Base-by-base conservation (phyloP, 176 grass and related monocot species). In the Oryza punctata region DNA sequence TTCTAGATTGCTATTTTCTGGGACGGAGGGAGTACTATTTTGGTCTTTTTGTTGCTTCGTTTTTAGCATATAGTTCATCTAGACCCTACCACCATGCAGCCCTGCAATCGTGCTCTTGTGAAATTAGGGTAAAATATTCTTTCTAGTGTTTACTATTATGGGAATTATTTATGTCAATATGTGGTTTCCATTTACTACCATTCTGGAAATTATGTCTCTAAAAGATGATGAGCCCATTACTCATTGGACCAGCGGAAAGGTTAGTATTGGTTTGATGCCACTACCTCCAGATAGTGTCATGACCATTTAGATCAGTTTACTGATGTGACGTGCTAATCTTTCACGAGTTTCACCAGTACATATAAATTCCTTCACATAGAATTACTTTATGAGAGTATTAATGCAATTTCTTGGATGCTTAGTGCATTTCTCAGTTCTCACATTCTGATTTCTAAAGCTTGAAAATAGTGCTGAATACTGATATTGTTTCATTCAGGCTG, bases 401-500 rank as follows among this genome's bases (percentile, higher is more conserved):
- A 13, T 21, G 70, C 27, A 60, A 12, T 50, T 10, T 47, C 77
- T 79, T 46, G 63, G 15, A 49, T 70, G 41, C 30, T 37, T 37
- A 33, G 11, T 26, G 21, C 21, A 9, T 18, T 35, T 63, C 5
- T 71, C 27, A 9, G 12, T 14, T 72, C 3, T 63, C 27, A 18
- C 13, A 25, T 29, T 74, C 21, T 73, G 30, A 12, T 19, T n/a
- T 74, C 21, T 66, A 43, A 67, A 44, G 11, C 25, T 11, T 84
- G 26, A 25, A 40, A 47, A 35, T 26, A 24, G 25, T 43, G 23
- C n/a, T 77, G 69, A 77, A 10, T 69, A 26, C 16, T 35, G 33
- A 35, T 35, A 35, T 35, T 35, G 33, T 35, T 35, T 35, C 33
- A 35, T 35, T 35, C 33, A 97, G 92, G 91, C 88, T 88, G 80